Evolutionary conservation across 768 basidiomycete species (phyloP).

Genomic region (Lentinula guzmanii): DNA sequence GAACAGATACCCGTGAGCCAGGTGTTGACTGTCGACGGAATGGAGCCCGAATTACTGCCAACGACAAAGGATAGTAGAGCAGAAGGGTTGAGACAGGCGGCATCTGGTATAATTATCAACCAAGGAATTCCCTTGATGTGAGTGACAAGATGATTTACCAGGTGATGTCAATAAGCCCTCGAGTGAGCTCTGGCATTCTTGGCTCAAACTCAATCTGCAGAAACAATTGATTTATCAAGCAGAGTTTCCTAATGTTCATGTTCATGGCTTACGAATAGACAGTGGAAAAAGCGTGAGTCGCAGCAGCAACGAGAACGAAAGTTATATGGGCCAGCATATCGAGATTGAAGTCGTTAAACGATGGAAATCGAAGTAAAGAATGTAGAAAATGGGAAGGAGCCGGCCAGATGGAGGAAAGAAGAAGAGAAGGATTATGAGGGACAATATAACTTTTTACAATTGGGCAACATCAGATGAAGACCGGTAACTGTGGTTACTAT

Average conservation of each 20-base stretch:
- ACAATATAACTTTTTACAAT: neutral
- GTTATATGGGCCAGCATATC: constrained; percentile 14
- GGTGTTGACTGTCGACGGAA: constrained; percentile 35
- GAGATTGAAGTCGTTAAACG: neutral
- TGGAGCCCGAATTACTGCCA: constrained; percentile 20
- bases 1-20: constrained; percentile 50
- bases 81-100: constrained; percentile 34
- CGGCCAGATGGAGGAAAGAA: neutral
- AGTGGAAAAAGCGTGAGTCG: constrained; percentile 7
- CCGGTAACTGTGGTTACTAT: neutral
- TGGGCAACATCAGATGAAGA: neutral
- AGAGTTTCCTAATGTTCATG: no score
- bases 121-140: no score
- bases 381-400: neutral
- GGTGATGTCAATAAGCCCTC: constrained; percentile 14
- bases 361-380: constrained; percentile 5
- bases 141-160: neutral
- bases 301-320: constrained; percentile 7
- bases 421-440: neutral
- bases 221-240: neutral
- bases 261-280: constrained; percentile 8
- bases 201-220: constrained; percentile 8
- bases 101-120: constrained; percentile 9
- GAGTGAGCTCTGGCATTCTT: constrained; percentile 12
- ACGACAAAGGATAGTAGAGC: constrained; percentile 22